Evolutionary conservation across 371 early-diverging fungal species (phyloP).

Genomic region (Mortierella sp.): DNA sequence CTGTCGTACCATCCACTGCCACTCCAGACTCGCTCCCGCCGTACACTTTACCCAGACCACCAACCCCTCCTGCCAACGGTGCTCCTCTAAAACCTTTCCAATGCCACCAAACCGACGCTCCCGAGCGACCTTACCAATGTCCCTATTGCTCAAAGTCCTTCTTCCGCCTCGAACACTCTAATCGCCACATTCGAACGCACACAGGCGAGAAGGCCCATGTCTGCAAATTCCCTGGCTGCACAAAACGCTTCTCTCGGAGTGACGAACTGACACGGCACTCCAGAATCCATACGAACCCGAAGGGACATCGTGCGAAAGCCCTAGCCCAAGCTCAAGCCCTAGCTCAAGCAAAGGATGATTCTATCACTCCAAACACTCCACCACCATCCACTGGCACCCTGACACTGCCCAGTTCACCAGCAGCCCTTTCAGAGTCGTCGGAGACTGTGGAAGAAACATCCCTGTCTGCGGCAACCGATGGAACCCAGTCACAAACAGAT

Average conservation of each 20-base stretch:
- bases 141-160: slow-evolving; percentile 81
- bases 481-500: too few species aligned
- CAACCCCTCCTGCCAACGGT: slow-evolving; percentile 28
- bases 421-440: background rate
- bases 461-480: too few species aligned
- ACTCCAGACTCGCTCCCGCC: slow-evolving; percentile 17
- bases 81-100: slow-evolving; percentile 49
- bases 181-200: slow-evolving; percentile 87
- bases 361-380: background rate
- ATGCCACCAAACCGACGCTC: slow-evolving; percentile 56
- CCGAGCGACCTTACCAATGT: slow-evolving; percentile 76
- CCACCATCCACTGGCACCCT: background rate
- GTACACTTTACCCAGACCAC: slow-evolving; percentile 32
- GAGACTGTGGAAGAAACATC: background rate
- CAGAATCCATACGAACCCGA: slow-evolving; percentile 63
- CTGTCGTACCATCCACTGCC: slow-evolving; percentile 1
- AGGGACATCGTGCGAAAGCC: slow-evolving; percentile 39
- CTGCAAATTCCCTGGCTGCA: slow-evolving; percentile 77
- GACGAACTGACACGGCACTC: slow-evolving; percentile 88
- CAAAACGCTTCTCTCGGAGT: slow-evolving; percentile 85
- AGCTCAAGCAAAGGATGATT: slow-evolving; percentile 2
- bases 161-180: slow-evolving; percentile 80
- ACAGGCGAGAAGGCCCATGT: slow-evolving; percentile 89
- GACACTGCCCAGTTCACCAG: too few species aligned
- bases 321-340: slow-evolving; percentile 19